Base-by-base conservation (phyloP, 2,329 filamentous ascomycete genomes). In the Grosmannia serpens region DNA sequence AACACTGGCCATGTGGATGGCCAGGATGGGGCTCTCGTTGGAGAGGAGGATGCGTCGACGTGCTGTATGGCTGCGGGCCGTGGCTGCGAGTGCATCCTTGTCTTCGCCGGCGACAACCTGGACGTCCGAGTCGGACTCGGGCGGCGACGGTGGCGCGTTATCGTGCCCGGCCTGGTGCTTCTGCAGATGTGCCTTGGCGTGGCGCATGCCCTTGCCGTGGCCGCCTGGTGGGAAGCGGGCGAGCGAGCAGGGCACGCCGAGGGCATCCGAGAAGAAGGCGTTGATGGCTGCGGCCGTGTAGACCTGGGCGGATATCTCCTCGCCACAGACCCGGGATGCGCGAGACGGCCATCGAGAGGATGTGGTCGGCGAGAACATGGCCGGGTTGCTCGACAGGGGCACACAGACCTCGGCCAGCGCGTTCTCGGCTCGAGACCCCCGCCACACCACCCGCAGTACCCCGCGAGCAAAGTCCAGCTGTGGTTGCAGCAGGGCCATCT, bases 1-100 rank as follows among this genome's bases (percentile, higher is more conserved):
- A 53, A 97, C 80, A 64, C 91, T 96, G 11, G 88, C 84, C 57
- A 83, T 80, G 24, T 89, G 90, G 58, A 97, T 86, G 53, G 89
- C 82, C 0, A 99, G 79, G 51, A 99, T 95, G 0, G 94, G 92
- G 57, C 90, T 95, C 71, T 97, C 94, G 69, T 99, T 99, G 27
- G 91, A 88, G 3, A 99, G 75, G 0, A 94, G 74, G 38, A 97
- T 91, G 4, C 84, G 81, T 13, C 38, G 38, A 4, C 11, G 29
- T 2, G 27, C 5, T 8, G 24, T 17, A 7, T 11, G 44, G 4
- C 27, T 47, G 41, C 24, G 15, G 17, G 20, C 9, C 3, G 33
- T 6, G 20, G 27, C 24, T n/a, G 26, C 26, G 7, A 1, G 8
- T 49, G 17, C 2, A 29, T 15, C 22, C n/a, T 41, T 46, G 29